phyloP scores from a whole-genome alignment of 2,329 filamentous ascomycete species.

The Periconia digitata region DNA sequence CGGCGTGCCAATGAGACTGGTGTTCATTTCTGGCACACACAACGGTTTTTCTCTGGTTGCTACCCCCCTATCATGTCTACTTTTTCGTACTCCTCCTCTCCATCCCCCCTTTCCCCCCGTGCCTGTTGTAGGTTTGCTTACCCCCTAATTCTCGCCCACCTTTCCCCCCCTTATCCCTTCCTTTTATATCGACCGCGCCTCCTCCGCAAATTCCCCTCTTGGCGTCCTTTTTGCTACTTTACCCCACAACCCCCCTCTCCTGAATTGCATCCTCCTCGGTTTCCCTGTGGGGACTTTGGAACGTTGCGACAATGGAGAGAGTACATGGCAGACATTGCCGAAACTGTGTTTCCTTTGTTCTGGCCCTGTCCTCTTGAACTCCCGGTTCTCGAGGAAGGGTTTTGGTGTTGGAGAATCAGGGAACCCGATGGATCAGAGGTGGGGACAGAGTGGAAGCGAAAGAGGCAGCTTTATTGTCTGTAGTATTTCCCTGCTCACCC shows the following conservation, averaged over 20 bases:
- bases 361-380: too few species aligned
- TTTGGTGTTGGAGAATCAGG: too few species aligned
- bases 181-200: conserved; percentile 3
- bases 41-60: conserved; percentile 6
- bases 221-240: conserved; percentile 8
- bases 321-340: conserved; percentile 30
- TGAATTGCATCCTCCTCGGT: too few species aligned
- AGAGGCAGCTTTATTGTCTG: too few species aligned
- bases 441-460: too few species aligned
- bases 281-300: too few species aligned
- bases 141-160: conserved; percentile 24
- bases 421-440: too few species aligned
- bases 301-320: conserved; percentile 27
- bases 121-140: conserved; percentile 23
- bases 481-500: too few species aligned
- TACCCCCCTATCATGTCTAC: conserved; percentile 2
- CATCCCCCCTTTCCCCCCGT: not conserved
- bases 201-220: conserved; percentile 7
- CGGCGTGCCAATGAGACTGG: conserved; percentile 7
- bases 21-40: conserved; percentile 2
- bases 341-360: conserved; percentile 40
- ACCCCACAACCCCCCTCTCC: conserved; percentile 15
- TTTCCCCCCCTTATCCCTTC: conserved; percentile 8
- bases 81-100: conserved; percentile 2
- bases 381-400: conserved; percentile 12